Conservation (phyloP, 805 yeast species). For the Ogataea nitratoaversa region DNA sequence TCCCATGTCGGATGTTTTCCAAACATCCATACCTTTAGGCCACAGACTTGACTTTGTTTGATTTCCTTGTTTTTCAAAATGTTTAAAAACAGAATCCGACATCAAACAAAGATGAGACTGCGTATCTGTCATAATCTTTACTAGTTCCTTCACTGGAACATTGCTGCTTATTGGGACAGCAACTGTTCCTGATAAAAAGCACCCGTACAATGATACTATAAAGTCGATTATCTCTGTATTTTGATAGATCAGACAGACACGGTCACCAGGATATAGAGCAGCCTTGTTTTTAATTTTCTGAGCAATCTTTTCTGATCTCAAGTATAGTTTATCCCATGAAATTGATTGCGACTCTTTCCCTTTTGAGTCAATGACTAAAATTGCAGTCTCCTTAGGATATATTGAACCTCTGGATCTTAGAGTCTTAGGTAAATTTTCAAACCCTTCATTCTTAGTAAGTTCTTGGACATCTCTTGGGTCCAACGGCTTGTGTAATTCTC, state of each 20-base stretch:
- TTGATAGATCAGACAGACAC: slow-evolving; percentile 80
- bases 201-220: slow-evolving; percentile 80
- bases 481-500: slow-evolving; percentile 52
- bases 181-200: slow-evolving; percentile 88
- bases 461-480: slow-evolving; percentile 52
- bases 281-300: slow-evolving; percentile 72
- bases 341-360: slow-evolving; percentile 78
- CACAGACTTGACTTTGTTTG: slow-evolving; percentile 33
- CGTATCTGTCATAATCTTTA: slow-evolving; percentile 66
- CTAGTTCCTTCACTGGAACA: slow-evolving; percentile 62
- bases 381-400: slow-evolving; percentile 65
- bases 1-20: slow-evolving; percentile 89
- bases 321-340: slow-evolving; percentile 85
- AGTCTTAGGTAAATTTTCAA: slow-evolving; percentile 66
- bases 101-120: slow-evolving; percentile 74
- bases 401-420: slow-evolving; percentile 67
- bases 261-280: slow-evolving; percentile 72
- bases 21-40: slow-evolving; percentile 71
- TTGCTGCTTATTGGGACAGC: slow-evolving; percentile 90
- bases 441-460: slow-evolving; percentile 35
- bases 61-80: slow-evolving; percentile 58
- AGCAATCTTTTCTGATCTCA: slow-evolving; percentile 83
- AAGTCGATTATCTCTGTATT: slow-evolving; percentile 83
- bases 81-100: slow-evolving; percentile 74
- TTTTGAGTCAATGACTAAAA: slow-evolving; percentile 64